phyloP scores from a whole-genome alignment of 257 asterid genomes.

The Nicotiana sylvestris region DNA sequence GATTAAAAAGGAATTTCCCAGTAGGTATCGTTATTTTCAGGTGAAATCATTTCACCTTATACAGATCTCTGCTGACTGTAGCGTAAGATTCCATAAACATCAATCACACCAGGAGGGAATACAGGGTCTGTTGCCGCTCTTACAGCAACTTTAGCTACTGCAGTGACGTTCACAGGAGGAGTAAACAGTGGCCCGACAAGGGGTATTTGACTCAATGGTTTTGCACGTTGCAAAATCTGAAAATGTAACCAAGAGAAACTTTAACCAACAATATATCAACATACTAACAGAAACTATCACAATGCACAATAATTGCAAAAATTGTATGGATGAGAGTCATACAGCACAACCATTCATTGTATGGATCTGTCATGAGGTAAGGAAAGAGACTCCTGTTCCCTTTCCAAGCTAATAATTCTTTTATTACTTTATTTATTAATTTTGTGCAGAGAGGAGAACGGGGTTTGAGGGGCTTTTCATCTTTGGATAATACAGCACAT shows the following conservation, averaged over 20 bases:
- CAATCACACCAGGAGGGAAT: constrained; percentile 87
- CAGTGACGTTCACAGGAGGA: constrained; percentile 73
- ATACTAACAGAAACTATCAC: neutral
- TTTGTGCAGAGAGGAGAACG: neutral
- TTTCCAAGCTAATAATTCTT: neutral
- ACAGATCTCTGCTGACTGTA: constrained; percentile 59
- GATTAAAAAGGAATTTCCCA: neutral
- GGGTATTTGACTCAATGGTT: constrained; percentile 61
- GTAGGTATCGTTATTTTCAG: neutral
- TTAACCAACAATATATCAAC: neutral
- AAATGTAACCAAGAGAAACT: constrained; percentile 1
- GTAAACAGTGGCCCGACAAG: constrained; percentile 79
- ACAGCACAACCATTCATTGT: neutral
- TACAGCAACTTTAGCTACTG: constrained; percentile 85
- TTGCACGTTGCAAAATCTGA: constrained; percentile 79
- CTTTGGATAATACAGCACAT: neutral
- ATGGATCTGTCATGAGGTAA: neutral
- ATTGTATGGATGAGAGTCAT: neutral
- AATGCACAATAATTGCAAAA: neutral
- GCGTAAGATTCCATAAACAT: constrained; percentile 64
- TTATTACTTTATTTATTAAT: neutral
- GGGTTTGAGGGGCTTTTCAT: neutral
- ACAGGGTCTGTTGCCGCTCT: constrained; percentile 87
- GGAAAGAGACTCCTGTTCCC: neutral
- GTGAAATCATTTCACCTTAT: neutral